Conservation (phyloP, 2,329 filamentous ascomycete genomes). For the Diaporthe caulivora region DNA sequence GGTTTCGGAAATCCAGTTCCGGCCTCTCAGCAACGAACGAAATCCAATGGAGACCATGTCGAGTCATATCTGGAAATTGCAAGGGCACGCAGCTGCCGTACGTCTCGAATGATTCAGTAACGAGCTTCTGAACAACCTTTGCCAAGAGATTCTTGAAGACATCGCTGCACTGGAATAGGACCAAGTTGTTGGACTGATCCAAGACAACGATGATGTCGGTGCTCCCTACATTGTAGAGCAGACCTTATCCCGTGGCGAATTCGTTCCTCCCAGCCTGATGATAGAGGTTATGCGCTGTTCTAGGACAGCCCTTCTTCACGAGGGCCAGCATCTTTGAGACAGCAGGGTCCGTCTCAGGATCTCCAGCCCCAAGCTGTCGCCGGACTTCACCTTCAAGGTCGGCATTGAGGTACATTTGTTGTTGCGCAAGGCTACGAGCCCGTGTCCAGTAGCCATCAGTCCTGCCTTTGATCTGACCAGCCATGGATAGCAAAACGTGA, state of each 20-base stretch:
- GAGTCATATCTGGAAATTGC: neutral
- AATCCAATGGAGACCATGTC: constrained; percentile 12
- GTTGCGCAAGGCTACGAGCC: neutral
- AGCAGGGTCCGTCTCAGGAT: neutral
- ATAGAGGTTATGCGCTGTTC: neutral
- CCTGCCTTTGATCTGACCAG: neutral
- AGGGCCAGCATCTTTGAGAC: neutral
- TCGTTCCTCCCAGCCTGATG: constrained; percentile 2
- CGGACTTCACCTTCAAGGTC: neutral
- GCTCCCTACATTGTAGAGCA: neutral
- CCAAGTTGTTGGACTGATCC: neutral
- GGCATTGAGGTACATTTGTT: neutral
- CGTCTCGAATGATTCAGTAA: neutral
- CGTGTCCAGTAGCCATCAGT: neutral
- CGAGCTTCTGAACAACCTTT: neutral
- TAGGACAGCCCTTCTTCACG: neutral
- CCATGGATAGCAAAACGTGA: neutral
- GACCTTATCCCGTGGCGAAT: neutral
- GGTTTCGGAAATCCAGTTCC: constrained; percentile 9
- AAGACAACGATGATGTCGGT: constrained; percentile 2
- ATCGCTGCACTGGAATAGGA: constrained; percentile 6
- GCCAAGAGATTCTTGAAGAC: constrained; percentile 12
- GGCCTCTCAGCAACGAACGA: neutral
- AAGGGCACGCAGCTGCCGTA: neutral
- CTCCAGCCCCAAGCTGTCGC: neutral